phyloP scores from a whole-genome alignment of 139 green algal species.

The Closterium sp. region DNA sequence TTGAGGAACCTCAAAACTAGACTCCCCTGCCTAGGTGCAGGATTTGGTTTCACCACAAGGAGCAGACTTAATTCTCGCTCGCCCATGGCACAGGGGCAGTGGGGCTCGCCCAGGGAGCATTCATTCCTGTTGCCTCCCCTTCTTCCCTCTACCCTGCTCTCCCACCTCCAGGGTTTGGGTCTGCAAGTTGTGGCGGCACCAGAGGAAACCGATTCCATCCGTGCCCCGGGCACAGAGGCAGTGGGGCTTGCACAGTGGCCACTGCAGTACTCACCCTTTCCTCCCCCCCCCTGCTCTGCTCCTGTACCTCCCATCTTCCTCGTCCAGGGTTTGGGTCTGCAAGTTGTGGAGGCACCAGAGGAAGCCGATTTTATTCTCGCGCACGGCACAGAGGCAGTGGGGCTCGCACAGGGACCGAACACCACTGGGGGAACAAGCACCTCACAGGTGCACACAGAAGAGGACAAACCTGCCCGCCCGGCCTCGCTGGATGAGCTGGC shows the following conservation, averaged over 20 bases:
- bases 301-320: neutral
- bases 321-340: conserved; percentile 30
- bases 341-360: conserved; percentile 42
- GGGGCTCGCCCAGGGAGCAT: no score
- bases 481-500: conserved; percentile 24
- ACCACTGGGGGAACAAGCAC: neutral
- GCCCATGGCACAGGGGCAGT: no score
- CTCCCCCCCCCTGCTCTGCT: neutral
- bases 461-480: neutral
- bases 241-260: no score
- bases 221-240: no score
- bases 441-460: no score
- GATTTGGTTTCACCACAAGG: no score
- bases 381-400: conserved; percentile 79
- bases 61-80: no score
- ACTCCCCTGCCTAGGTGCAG: no score
- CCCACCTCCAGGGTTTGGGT: conserved; percentile 23
- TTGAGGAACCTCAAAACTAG: no score
- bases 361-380: conserved; percentile 84
- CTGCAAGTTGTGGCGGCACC: no score
- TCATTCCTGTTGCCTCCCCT: no score
- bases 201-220: no score
- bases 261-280: neutral
- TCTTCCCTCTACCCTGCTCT: neutral
- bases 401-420: neutral